Conservation (phyloP, 129 eudicot genomes). For the Mikania micrantha region DNA sequence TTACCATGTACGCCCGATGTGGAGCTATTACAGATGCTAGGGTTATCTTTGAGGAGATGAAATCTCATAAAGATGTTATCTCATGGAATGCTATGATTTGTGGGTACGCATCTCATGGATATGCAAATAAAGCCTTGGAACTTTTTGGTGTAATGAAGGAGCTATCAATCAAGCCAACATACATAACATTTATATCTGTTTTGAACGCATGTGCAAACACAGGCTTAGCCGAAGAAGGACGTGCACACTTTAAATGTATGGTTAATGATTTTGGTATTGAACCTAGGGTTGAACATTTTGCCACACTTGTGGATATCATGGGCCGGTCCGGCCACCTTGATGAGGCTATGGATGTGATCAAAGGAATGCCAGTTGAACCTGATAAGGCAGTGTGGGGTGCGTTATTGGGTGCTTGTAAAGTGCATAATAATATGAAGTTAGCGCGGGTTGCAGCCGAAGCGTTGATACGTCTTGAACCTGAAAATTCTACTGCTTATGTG, state of each 20-base stretch:
- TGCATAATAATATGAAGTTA: conserved; percentile 70
- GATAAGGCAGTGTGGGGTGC: conserved; percentile 87
- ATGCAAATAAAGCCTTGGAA: conserved; percentile 52
- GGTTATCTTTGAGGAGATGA: conserved; percentile 54
- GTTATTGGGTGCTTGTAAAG: conserved; percentile 61
- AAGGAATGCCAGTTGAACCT: conserved; percentile 48
- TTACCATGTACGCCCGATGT: conserved; percentile 84
- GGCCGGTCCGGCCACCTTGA: conserved; percentile 62
- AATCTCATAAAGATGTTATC: conserved; percentile 43
- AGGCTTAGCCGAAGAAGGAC: conserved; percentile 59
- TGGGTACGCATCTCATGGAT: conserved; percentile 82
- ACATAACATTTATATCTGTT: conserved; percentile 71
- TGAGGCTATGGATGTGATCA: conserved; percentile 65
- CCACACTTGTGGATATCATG: conserved; percentile 63
- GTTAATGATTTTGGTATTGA: conserved; percentile 51
- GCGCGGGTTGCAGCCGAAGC: conserved; percentile 71
- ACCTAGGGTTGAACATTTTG: conserved; percentile 65
- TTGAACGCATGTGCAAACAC: conserved; percentile 76
- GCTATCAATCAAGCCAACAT: conserved; percentile 45
- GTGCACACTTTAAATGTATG: conserved; percentile 57
- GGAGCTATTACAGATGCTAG: conserved; percentile 71
- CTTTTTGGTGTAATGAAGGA: conserved; percentile 66
- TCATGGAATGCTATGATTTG: conserved; percentile 64
- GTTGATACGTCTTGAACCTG: conserved; percentile 23
- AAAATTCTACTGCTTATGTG: conserved; percentile 32